A percentile compares a stretch with the other conserved stretches of the same genome.
Evolutionary conservation across 805 yeast species (phyloP).

Genomic region (Isabelozyma heimii): DNA sequence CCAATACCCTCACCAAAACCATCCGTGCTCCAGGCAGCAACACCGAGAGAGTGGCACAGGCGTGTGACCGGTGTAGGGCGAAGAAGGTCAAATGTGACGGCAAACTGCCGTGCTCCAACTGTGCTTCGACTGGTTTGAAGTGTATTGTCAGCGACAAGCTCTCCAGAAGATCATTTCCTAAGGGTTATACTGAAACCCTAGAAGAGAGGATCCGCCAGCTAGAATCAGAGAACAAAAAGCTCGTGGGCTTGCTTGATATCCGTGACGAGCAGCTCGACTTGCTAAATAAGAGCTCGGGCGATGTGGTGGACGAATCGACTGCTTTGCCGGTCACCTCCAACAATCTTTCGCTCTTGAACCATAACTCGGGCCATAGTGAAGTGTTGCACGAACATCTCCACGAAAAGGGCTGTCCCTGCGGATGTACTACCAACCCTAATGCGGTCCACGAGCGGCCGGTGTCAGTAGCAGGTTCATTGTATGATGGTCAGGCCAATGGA

Average conservation of each 20-base stretch:
- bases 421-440: slow-evolving; percentile 53
- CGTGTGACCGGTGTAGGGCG: slow-evolving; percentile 85
- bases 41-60: slow-evolving; percentile 77
- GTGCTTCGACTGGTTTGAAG: slow-evolving; percentile 80
- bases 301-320: slow-evolving; percentile 10
- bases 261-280: slow-evolving; percentile 61
- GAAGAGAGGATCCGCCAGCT: slow-evolving; percentile 87
- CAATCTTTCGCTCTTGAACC: slow-evolving; percentile 10
- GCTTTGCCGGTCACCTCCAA: slow-evolving; percentile 10
- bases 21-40: slow-evolving; percentile 69
- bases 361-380: slow-evolving; percentile 11
- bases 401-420: slow-evolving; percentile 49
- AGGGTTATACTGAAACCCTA: slow-evolving; percentile 87
- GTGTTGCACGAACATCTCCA: slow-evolving; percentile 22
- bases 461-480: slow-evolving; percentile 61
- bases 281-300: slow-evolving; percentile 10
- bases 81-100: slow-evolving; percentile 82
- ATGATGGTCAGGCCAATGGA: slow-evolving; percentile 26
- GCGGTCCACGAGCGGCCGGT: slow-evolving; percentile 63
- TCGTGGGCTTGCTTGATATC: slow-evolving; percentile 60
- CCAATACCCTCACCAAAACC: slow-evolving; percentile 26
- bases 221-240: slow-evolving; percentile 73
- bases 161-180: slow-evolving; percentile 83
- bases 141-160: slow-evolving; percentile 86
- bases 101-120: slow-evolving; percentile 72